These are phyloP conservation scores for Quercus engelmannii DNA, from an alignment of 306 rosid genomes.

Conservation along the genomic window DNA sequence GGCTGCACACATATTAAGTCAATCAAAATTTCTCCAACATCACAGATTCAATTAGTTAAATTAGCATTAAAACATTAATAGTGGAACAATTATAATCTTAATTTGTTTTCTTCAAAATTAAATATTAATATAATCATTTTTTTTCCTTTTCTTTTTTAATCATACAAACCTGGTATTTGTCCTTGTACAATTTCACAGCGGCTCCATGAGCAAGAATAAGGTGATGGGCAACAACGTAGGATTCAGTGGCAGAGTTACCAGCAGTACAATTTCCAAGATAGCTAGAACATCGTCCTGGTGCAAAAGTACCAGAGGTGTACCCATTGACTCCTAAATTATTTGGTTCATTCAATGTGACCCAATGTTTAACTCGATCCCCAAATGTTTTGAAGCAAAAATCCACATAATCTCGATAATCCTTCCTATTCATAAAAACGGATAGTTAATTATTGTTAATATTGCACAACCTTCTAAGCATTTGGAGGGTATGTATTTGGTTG, in stretches of 20 bases:
- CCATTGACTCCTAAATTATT: conserved; percentile 21
- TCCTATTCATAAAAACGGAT: conserved; percentile 19
- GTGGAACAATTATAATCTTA: too few species aligned
- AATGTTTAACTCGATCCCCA: conserved; percentile 68
- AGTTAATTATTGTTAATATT: too few species aligned
- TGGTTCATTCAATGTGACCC: conserved; percentile 76
- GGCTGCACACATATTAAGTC: conserved; percentile 8
- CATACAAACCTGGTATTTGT: conserved; percentile 35
- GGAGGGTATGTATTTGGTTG: too few species aligned
- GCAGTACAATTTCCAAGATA: conserved; percentile 35
- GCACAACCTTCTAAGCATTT: too few species aligned
- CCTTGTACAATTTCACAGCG: conserved; percentile 30
- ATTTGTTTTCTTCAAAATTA: too few species aligned
- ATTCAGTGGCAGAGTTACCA: conserved; percentile 48
- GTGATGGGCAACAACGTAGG: conserved; percentile 39
- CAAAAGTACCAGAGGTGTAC: conserved; percentile 38
- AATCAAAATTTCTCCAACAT: too few species aligned
- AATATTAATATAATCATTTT: too few species aligned
- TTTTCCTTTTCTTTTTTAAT: too few species aligned
- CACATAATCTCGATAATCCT: conserved; percentile 49
- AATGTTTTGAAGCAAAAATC: conserved; percentile 60
- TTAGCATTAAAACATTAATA: too few species aligned
- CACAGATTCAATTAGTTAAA: too few species aligned
- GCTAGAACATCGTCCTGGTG: conserved; percentile 55
- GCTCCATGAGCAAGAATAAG: conserved; percentile 46